Conservation (phyloP, 768 basidiomycete species). For the Collybia mongolica region DNA sequence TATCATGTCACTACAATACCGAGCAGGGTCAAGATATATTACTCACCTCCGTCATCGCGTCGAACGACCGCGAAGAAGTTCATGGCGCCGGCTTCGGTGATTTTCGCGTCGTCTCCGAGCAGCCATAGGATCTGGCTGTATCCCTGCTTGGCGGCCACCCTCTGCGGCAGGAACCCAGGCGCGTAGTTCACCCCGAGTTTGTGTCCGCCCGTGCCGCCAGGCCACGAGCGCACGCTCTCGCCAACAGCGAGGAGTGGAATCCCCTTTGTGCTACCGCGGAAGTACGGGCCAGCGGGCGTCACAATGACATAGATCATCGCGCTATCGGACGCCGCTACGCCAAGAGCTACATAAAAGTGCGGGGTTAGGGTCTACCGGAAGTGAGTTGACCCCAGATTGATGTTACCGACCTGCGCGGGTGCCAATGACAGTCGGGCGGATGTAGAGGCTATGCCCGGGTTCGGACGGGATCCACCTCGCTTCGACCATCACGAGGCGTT, state of each 20-base stretch:
- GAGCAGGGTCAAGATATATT: not conserved
- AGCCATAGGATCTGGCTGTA: conserved; percentile 84
- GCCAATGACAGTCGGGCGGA: conserved; percentile 77
- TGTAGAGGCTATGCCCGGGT: conserved; percentile 80
- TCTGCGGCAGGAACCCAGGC: conserved; percentile 61
- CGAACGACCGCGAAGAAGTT: conserved; percentile 73
- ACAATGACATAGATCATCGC: conserved; percentile 77
- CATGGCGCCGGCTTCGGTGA: conserved; percentile 74
- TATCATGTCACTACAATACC: not conserved
- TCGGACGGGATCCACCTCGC: conserved; percentile 80
- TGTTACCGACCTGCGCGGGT: conserved; percentile 38
- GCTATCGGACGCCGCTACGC: conserved; percentile 68
- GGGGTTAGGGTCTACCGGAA: no score
- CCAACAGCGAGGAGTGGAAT: conserved; percentile 39
- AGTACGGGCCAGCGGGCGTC: conserved; percentile 76
- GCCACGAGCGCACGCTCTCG: conserved; percentile 47
- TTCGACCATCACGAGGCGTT: conserved; percentile 69
- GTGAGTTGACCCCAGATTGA: no score
- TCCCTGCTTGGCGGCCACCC: conserved; percentile 60
- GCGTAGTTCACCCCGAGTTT: conserved; percentile 75
- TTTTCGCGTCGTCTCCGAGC: conserved; percentile 48
- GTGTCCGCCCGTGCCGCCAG: conserved; percentile 72
- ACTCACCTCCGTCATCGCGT: conserved; percentile 55
- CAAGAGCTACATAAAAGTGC: conserved; percentile 47
- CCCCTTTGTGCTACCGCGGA: conserved; percentile 60